Percentiles rank a stretch among this genome's conserved stretches.
Conservation (phyloP, 495 filamentous ascomycete species). For the Amniculicola lignicola region DNA sequence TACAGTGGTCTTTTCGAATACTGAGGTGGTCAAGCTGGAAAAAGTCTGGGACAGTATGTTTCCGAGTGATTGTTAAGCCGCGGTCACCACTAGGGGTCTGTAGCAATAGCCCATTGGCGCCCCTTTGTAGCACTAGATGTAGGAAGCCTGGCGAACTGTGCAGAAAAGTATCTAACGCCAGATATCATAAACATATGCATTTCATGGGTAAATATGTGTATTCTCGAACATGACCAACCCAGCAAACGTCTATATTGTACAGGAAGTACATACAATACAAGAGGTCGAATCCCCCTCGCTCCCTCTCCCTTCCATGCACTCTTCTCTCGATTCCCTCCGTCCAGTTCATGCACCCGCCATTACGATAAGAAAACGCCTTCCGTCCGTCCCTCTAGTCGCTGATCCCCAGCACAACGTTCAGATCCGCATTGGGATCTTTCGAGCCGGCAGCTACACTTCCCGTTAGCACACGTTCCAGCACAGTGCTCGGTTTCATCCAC, state of each 20-base stretch:
- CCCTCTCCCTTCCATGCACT: neutral
- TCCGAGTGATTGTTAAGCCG: too few species aligned
- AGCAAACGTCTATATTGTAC: constrained; percentile 38
- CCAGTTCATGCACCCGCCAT: neutral
- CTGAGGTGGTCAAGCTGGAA: too few species aligned
- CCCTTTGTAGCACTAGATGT: neutral
- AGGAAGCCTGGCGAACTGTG: neutral
- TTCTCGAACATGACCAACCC: constrained; percentile 21
- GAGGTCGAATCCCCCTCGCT: neutral
- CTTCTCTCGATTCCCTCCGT: constrained; percentile 2
- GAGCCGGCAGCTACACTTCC: constrained; percentile 67
- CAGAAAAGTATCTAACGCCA: neutral
- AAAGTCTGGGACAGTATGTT: too few species aligned
- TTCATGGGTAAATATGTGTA: constrained; percentile 21
- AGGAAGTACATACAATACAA: constrained; percentile 37
- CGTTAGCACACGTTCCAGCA: too few species aligned
- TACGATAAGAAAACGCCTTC: neutral
- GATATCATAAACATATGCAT: too few species aligned
- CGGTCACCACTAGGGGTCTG: too few species aligned
- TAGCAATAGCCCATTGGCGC: too few species aligned
- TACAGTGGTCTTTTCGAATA: too few species aligned
- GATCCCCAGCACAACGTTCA: constrained; percentile 75
- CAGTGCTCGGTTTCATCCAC: too few species aligned
- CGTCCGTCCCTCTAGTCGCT: constrained; percentile 44
- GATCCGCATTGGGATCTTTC: constrained; percentile 79